Base-by-base conservation (phyloP, 495 filamentous ascomycete species). In the Aspergillus nanangensis region DNA sequence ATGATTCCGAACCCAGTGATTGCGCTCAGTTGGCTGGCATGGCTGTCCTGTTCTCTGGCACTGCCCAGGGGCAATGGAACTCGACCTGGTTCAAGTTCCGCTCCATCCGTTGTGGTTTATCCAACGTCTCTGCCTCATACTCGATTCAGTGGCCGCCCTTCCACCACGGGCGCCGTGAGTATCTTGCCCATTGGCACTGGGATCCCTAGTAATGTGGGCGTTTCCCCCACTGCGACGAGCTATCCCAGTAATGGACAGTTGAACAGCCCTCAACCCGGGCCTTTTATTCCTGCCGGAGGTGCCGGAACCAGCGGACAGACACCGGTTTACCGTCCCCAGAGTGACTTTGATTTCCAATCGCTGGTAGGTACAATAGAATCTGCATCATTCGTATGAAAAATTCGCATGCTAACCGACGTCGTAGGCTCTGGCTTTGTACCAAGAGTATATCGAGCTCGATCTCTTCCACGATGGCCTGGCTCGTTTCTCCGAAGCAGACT, bases 381-480 rank as follows among this genome's bases (percentile, higher is more conserved):
- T 19, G 8, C 11, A 14, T n/a, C 19, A 22, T 14, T 29, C n/a
- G 10, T 1, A n/a, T n/a, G n/a, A n/a, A n/a, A 19, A 19, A 5
- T 4, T 7, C 9, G n/a, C 54, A 51, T 63, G 53, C 53, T 72
- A 61, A 55, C 44, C 15, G 14, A 62, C 8, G 45, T 38, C 36
- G n/a, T n/a, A 72, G 67, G 65, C 71, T 5, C 74, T 92, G 7
- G 84, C 72, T 5, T 68, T 91, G 2, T 88, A 90, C 54, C 83
- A 90, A 49, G 90, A 95, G 67, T 95, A 77, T 73, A 90, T 93
- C 50, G 90, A 95, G 62, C 71, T 94, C 0, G 90, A 94, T 57
- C 74, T 91, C 13, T 96, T 95, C 79, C 83, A 88, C 56, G 79
- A 88, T 58, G 88, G 84, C 14, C 72, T 95, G 14, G 76, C 75